Percentiles rank a stretch among this genome's conserved stretches.
phyloP scores from a whole-genome alignment of 306 rosid genomes.

The Geum urbanum region DNA sequence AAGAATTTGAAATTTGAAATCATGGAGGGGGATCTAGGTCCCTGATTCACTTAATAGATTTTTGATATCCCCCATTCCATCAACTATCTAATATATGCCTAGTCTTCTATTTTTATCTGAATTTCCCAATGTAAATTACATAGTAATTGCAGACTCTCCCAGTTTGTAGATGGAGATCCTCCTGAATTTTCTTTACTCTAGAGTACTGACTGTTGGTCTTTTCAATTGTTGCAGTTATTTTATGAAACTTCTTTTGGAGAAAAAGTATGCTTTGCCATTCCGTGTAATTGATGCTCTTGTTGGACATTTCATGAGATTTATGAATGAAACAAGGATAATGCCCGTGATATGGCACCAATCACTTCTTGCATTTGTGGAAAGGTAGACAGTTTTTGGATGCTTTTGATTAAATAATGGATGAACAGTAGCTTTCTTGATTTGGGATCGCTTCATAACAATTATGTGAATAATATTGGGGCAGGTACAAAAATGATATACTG shows the following conservation, averaged over 20 bases:
- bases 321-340: slow-evolving; percentile 59
- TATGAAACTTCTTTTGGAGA: slow-evolving; percentile 87
- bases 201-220: no score
- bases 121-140: no score
- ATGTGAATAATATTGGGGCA: slow-evolving; percentile 34
- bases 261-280: slow-evolving; percentile 82
- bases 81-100: no score
- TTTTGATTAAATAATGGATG: background rate
- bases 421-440: background rate
- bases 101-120: no score
- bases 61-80: no score
- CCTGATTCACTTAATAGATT: no score
- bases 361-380: slow-evolving; percentile 81
- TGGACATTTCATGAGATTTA: slow-evolving; percentile 74
- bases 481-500: slow-evolving; percentile 77
- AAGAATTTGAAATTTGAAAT: no score
- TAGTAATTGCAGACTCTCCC: background rate
- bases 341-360: slow-evolving; percentile 99
- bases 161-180: background rate
- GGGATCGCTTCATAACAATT: no score
- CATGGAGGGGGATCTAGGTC: no score
- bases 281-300: slow-evolving; percentile 73
- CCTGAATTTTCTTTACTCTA: slow-evolving; percentile 14
- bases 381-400: slow-evolving; percentile 30
- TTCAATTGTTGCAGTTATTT: slow-evolving; percentile 61